Evolutionary conservation across 495 filamentous ascomycete genomes (phyloP).

Genomic region (Cairneyella variabilis): DNA sequence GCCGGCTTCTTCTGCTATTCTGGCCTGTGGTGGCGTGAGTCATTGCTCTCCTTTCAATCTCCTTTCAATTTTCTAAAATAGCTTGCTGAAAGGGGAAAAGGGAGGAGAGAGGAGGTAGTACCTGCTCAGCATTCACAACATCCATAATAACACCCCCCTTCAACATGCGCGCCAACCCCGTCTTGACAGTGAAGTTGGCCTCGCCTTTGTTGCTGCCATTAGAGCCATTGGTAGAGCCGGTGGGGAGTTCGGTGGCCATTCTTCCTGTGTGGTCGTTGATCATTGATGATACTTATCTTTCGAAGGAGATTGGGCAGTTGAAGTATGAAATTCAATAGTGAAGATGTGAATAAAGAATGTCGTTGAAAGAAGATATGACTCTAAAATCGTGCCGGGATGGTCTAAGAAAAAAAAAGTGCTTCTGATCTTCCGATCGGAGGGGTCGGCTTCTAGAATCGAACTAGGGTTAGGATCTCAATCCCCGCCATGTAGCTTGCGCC

Average conservation of each 20-base stretch:
- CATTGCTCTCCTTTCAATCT: constrained; percentile 9
- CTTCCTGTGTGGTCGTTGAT: constrained; percentile 19
- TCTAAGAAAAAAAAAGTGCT: too few species aligned
- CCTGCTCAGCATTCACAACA: constrained; percentile 89
- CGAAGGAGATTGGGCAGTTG: too few species aligned
- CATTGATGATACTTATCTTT: constrained; percentile 14
- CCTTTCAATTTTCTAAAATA: background rate
- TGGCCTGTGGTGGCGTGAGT: constrained; percentile 50
- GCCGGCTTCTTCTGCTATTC: constrained; percentile 95
- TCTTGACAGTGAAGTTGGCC: constrained; percentile 52
- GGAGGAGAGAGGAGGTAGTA: constrained; percentile 28
- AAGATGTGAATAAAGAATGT: too few species aligned
- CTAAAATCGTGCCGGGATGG: too few species aligned
- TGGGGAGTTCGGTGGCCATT: constrained; percentile 28
- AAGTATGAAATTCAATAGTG: too few species aligned
- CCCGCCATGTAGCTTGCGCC: too few species aligned
- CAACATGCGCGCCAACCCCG: constrained; percentile 91
- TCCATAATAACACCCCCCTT: constrained; percentile 99
- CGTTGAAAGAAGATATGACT: too few species aligned
- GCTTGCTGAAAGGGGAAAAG: background rate
- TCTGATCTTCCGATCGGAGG: too few species aligned
- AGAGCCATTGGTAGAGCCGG: constrained; percentile 11
- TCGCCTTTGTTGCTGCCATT: constrained; percentile 11
- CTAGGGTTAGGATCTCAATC: too few species aligned
- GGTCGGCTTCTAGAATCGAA: too few species aligned